Base-by-base conservation (phyloP, 2,329 filamentous ascomycete species). In the Aspergillus fischeri region DNA sequence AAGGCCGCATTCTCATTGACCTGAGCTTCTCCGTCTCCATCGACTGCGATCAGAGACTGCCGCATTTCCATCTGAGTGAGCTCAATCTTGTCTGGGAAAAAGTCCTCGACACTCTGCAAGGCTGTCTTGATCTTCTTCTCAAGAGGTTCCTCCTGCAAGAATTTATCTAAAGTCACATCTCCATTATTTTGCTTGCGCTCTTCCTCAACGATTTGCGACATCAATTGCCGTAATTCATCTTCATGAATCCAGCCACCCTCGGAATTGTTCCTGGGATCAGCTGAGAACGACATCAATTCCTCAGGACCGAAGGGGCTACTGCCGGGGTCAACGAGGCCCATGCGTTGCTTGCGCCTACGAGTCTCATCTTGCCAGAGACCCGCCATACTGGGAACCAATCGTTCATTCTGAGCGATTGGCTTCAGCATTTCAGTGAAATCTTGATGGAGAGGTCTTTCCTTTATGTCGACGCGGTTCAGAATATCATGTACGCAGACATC, bases 161-260 rank as follows among this genome's bases (percentile, higher is more conserved):
- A 94, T 0, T 76, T 82, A 28, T 89, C 84, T 64, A 93, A 92
- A 0, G 77, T 80, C 7, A 11, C 83, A 60, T 9, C 78, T 70
- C 5, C 71, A 67, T 17, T 77, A 25, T 77, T 71, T 27, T 74
- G 75, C 41, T 80, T 78, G 4, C 74, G 73, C 70, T 97, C 92
- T 25, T 87, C 80, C 1, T 76, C 70, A 8, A 90, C 83, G 25
- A 95, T 78, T 27, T 82, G 76, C 29, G 78, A 73, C 1, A 96
- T 78, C 64, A 89, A 81, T 47, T 86, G 78, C 32, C 85, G 80
- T 67, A 88, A 93, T 67, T 96, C 92, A 49, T 91, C 86, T 70
- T 97, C 93, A 64, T 97, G 92, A 55, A 97, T 88, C 93, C 94
- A 99, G 0, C 86, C 87, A n/a, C 86, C 85, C n/a, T 85, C 80